Conservation (phyloP, 495 filamentous ascomycete species). For the Tuber borchii region DNA sequence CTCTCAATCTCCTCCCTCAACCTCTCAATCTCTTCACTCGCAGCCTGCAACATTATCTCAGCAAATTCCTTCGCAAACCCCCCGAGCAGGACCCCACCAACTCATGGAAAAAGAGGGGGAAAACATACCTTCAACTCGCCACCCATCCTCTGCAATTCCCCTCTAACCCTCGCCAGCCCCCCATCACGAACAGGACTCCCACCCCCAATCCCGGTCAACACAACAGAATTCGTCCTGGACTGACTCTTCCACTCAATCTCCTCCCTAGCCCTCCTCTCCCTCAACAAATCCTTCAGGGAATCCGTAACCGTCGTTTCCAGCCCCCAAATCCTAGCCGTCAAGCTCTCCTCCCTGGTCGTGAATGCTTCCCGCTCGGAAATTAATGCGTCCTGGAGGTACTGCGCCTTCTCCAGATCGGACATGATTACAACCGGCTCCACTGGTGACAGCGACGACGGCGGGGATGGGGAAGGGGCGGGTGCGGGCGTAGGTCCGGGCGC, state of each 20-base stretch:
- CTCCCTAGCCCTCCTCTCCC: constrained; percentile 26
- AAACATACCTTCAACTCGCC: constrained; percentile 27
- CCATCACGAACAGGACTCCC: constrained; percentile 5
- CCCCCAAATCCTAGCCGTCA: constrained; percentile 22
- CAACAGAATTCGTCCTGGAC: constrained; percentile 10
- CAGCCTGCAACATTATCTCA: constrained; percentile 5
- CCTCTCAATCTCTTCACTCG: constrained; percentile 19
- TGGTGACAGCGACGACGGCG: constrained; percentile 4
- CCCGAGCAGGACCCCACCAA: background rate
- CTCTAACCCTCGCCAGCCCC: constrained; percentile 7
- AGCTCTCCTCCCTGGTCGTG: constrained; percentile 17
- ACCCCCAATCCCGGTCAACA: background rate
- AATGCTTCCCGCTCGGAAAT: constrained; percentile 26
- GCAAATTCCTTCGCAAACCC: background rate
- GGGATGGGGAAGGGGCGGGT: background rate
- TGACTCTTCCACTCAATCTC: constrained; percentile 33
- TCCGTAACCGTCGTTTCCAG: constrained; percentile 29
- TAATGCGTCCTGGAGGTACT: constrained; percentile 16
- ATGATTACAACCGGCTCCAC: background rate
- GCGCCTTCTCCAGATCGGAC: constrained; percentile 8
- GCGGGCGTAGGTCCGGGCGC: constrained; percentile 9
- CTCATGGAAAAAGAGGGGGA: background rate
- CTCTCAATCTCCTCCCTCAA: constrained; percentile 17
- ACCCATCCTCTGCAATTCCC: constrained; percentile 16
- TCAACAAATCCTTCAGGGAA: constrained; percentile 23